Evolutionary conservation across 208 protist genomes (phyloP).

Genomic region (Trypanosoma melophagium): DNA sequence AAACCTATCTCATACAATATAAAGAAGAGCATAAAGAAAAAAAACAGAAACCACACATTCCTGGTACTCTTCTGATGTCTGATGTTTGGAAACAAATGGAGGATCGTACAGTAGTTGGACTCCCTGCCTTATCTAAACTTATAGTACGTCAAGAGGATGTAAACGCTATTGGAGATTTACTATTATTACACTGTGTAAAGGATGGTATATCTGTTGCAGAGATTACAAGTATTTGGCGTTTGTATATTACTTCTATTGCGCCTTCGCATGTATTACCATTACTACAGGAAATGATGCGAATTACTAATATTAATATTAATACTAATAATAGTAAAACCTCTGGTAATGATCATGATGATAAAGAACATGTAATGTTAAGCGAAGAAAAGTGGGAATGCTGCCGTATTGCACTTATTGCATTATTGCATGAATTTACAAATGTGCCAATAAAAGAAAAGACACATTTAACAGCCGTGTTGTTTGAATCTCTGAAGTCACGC

Average conservation of each 20-base stretch:
- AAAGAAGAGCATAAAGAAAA: not conserved
- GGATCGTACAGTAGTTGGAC: not conserved
- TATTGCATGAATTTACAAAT: conserved; percentile 18
- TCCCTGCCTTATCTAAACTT: conserved; percentile 10
- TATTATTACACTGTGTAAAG: not conserved
- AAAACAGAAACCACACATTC: not conserved
- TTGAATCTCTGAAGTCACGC: conserved; percentile 10
- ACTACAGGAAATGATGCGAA: conserved; percentile 6
- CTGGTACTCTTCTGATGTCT: no score
- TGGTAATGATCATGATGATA: not conserved
- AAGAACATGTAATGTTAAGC: not conserved
- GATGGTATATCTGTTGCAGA: conserved; percentile 4
- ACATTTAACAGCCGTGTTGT: conserved; percentile 1
- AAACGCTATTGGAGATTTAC: conserved; percentile 2
- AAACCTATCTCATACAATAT: not conserved
- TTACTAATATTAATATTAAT: not conserved
- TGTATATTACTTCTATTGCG: conserved; percentile 18
- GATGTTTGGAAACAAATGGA: not conserved
- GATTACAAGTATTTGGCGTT: conserved; percentile 4
- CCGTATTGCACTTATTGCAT: conserved; percentile 11
- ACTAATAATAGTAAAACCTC: not conserved
- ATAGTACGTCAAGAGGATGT: conserved; percentile 12
- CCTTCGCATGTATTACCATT: conserved; percentile 3
- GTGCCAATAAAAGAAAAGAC: conserved; percentile 10
- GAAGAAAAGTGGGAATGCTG: not conserved